Evolutionary conservation across 345 rosid species (phyloP), one percentile per base, ranked within the genome.

Genomic region (Citrus trifoliata): DNA sequence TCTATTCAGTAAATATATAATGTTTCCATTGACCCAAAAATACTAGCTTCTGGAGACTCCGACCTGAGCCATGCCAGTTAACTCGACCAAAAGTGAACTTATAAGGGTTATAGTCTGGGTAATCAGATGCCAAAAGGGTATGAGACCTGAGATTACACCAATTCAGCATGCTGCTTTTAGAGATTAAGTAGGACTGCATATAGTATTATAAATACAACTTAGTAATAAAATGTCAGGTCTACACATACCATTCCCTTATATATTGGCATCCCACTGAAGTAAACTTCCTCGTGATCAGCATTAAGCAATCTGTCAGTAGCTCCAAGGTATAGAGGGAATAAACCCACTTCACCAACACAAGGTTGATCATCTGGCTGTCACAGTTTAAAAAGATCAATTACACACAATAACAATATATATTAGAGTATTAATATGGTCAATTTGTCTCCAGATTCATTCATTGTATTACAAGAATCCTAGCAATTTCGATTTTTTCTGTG

Each of bases 231-330:
- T 5, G 16, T 14, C 48, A 10, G 18, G 5, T 46, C 51, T 46
- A 46, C 91, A 95, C 70, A 91, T 93, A 93, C 98, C 88, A 85
- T 89, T 88, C 86, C 97, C 37, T 85, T 87, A 76, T 87, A 84
- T 70, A 67, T 79, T 27, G 97, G 98, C 98, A 95, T 93, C 83
- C 97, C 98, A 75, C 86, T 80, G 82, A 93, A 92, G 85, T 95
- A 93, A 74, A 92, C 92, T 71, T 88, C 72, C 1, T 93, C 86
- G 7, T 92, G 92, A 78, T 93, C 91, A 70, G 93, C 98, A 67
- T 92, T 93, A n/a, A 93, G 89, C 85, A 95, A 87, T 81, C 91
- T 89, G 71, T 92, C 90, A 2, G 90, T 86, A 64, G 96, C 97
- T 56, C 98, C 94, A 5, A 95, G 80, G 86, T 87, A 81, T 46